phyloP scores from a whole-genome alignment of 768 basidiomycete genomes.

The Crepidotus variabilis region DNA sequence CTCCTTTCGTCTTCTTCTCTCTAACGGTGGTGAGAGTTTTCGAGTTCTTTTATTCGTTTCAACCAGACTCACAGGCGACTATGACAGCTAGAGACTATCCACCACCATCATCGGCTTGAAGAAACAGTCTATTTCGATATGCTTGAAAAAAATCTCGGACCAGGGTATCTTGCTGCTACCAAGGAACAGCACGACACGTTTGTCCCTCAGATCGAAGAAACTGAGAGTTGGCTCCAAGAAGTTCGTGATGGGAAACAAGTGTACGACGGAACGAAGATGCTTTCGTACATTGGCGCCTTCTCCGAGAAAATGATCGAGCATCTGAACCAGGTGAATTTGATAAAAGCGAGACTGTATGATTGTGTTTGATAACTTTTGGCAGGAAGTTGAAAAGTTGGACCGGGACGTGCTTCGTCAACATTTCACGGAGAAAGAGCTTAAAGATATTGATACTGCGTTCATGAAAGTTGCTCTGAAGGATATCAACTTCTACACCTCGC shows the following conservation, averaged over 20 bases:
- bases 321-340: slow-evolving; percentile 19
- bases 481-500: slow-evolving; percentile 17
- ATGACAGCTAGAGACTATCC: slow-evolving; percentile 17
- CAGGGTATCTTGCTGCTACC: slow-evolving; percentile 17
- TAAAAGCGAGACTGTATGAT: no score
- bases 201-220: slow-evolving; percentile 19
- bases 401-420: slow-evolving; percentile 18
- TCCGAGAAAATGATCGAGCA: slow-evolving; percentile 24
- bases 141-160: slow-evolving; percentile 23
- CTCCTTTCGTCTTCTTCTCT: slow-evolving; percentile 24
- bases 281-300: slow-evolving; percentile 22
- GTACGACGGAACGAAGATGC: slow-evolving; percentile 37
- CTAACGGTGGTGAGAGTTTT: slow-evolving; percentile 15
- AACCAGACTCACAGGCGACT: not conserved
- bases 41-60: not conserved
- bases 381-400: slow-evolving; percentile 26
- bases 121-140: slow-evolving; percentile 23
- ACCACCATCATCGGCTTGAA: slow-evolving; percentile 27
- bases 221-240: slow-evolving; percentile 39
- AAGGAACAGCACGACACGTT: slow-evolving; percentile 26
- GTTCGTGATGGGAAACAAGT: slow-evolving; percentile 54
- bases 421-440: slow-evolving; percentile 21
- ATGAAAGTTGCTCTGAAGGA: slow-evolving; percentile 16
- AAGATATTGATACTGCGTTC: slow-evolving; percentile 16
- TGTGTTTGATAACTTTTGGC: no score